Percentiles rank a stretch among this genome's conserved stretches.
Conservation (phyloP, 1,139 yeast species). For the Protomyces gravidus region DNA sequence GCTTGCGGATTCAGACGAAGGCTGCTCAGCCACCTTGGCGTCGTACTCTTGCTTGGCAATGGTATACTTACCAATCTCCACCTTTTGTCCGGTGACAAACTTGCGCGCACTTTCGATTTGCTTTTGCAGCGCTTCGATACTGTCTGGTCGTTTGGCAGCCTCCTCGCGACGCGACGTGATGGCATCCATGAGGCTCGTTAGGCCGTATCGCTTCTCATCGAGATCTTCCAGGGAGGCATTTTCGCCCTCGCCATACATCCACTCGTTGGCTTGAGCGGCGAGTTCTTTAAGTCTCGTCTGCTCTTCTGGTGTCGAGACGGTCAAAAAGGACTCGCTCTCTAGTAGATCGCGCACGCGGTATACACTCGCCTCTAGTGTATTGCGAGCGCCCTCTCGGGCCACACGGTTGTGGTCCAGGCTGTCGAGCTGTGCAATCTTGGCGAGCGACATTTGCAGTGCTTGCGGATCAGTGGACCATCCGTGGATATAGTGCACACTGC, state of each 20-base stretch:
- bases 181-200: conserved; percentile 36
- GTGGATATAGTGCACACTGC: conserved; percentile 34
- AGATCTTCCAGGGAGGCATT: conserved; percentile 49
- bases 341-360: conserved; percentile 39
- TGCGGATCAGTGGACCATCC: conserved; percentile 40
- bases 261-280: conserved; percentile 47
- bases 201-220: conserved; percentile 40
- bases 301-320: conserved; percentile 31
- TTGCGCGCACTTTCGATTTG: conserved; percentile 34
- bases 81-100: conserved; percentile 32
- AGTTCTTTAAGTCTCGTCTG: conserved; percentile 27
- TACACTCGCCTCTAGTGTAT: conserved; percentile 40
- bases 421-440: conserved; percentile 37
- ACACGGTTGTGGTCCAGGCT: conserved; percentile 39
- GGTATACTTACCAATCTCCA: conserved; percentile 20
- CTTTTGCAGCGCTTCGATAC: conserved; percentile 26
- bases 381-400: conserved; percentile 40
- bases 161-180: conserved; percentile 33
- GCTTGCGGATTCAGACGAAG: not conserved
- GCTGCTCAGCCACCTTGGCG: not conserved
- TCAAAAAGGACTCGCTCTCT: conserved; percentile 32
- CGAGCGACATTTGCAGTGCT: conserved; percentile 37
- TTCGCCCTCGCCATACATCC: conserved; percentile 76
- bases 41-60: conserved; percentile 16
- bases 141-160: conserved; percentile 24